phyloP scores from a whole-genome alignment of 768 basidiomycete species.

The Leccinum disarticulatum region DNA sequence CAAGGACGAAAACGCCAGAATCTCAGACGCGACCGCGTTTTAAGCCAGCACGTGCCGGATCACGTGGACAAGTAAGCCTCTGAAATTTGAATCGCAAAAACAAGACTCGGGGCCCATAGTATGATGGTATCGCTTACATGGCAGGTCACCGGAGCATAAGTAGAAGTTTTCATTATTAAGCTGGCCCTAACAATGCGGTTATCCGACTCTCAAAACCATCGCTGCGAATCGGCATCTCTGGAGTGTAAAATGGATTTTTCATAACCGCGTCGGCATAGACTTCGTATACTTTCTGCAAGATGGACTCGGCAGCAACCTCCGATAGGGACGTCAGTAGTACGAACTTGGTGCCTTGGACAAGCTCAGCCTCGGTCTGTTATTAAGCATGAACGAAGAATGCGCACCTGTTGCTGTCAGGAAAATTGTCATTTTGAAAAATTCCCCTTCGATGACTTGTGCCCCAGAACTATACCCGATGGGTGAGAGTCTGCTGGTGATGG shows the following conservation, averaged over 20 bases:
- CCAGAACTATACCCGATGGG: slow-evolving; percentile 83
- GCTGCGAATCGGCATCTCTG: slow-evolving; percentile 97
- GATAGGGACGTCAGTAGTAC: slow-evolving; percentile 84
- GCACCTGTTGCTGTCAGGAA: slow-evolving; percentile 87
- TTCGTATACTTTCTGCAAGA: slow-evolving; percentile 88
- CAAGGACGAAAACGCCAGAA: not conserved
- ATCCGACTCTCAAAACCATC: slow-evolving; percentile 84
- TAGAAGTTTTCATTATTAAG: slow-evolving; percentile 22
- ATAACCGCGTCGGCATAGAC: slow-evolving; percentile 93
- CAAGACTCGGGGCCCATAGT: too few species aligned
- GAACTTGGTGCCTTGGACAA: slow-evolving; percentile 82
- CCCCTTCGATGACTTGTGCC: slow-evolving; percentile 93
- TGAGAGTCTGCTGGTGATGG: slow-evolving; percentile 91
- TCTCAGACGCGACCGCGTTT: slow-evolving; percentile 18
- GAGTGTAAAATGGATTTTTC: slow-evolving; percentile 99
- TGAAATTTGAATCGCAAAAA: too few species aligned
- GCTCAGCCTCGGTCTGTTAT: not conserved
- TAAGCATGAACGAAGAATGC: not conserved
- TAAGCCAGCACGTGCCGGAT: slow-evolving; percentile 7
- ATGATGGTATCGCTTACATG: not conserved
- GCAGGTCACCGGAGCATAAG: not conserved
- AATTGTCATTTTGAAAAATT: slow-evolving; percentile 93
- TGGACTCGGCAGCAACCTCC: slow-evolving; percentile 65
- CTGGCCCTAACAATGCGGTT: slow-evolving; percentile 53
- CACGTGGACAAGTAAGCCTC: slow-evolving; percentile 21